Base-by-base conservation (phyloP, 2,329 filamentous ascomycete species). In the Fusarium verticillioides region DNA sequence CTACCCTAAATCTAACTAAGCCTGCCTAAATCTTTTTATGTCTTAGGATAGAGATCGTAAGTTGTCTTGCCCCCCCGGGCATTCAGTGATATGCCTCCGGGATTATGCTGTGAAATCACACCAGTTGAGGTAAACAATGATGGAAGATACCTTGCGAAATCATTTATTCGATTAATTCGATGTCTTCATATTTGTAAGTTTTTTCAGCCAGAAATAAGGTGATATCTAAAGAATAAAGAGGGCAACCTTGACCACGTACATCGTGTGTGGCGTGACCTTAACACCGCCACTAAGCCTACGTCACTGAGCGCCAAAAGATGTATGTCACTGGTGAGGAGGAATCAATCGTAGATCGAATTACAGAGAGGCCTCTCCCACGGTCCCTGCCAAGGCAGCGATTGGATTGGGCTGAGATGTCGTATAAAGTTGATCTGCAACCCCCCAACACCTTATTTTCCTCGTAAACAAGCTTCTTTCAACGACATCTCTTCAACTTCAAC, bases 261-360 rank as follows among this genome's bases (percentile, higher is more conserved):
- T 32, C 18, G 47, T 8, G 15, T 69, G 67, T 72, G 67, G 71
- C 67, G 63, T 47, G 30, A 2, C 12, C 23, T 19, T 15, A 0
- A 60, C 75, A 78, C 71, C 60, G 75, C 76, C 76, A 76, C 76
- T 30, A 30, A 21, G 21, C 39, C 34, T 77, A 78, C 76, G 76
- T 78, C 76, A 78, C 65, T 49, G 12, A 21, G 68, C 56, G 50
- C 39, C 53, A 64, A 49, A 68, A 26, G 26, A 68, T 68, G 66
- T 68, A 68, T 68, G 66, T 68, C 64, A 68, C 66, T 68, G 64
- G n/a, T 3, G n/a, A 26, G 39, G n/a, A 26, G 39, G 28, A 46
- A 57, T 57, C n/a, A 46, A 57, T 57, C n/a, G 26, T 42, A 62
- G 63, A 72, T 36, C 43, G 60, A 63, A 61, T 40, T 57, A 61